A percentile compares a stretch with the other conserved stretches of the same genome.
Conservation (phyloP, 2,329 filamentous ascomycete genomes). For the Trichoderma citrinoviride region DNA sequence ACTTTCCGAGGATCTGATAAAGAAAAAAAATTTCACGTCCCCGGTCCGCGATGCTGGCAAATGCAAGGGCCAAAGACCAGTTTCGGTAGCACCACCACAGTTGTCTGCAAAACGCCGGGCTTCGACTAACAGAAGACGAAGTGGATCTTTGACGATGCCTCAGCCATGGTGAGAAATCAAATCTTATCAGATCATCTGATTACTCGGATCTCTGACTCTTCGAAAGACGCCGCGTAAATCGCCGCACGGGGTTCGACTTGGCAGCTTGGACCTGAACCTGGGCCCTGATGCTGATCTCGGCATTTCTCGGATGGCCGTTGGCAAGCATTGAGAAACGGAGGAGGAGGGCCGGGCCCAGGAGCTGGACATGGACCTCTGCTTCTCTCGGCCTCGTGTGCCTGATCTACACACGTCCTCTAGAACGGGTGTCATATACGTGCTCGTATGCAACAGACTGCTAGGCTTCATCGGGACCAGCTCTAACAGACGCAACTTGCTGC, state of each 20-base stretch:
- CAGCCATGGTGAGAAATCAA: conserved; percentile 30
- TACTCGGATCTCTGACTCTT: conserved; percentile 33
- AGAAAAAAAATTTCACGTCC: conserved; percentile 6
- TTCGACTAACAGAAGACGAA: not conserved
- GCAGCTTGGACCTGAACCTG: not conserved
- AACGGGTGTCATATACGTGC: not conserved
- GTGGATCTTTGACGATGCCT: conserved; percentile 1
- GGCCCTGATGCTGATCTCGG: not conserved
- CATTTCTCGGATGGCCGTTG: conserved; percentile 12
- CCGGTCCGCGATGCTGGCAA: not conserved
- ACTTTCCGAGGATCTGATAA: conserved; percentile 5
- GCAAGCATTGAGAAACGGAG: not conserved
- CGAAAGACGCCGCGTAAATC: not conserved
- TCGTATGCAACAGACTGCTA: not conserved
- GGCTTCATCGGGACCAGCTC: not conserved
- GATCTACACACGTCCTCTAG: not conserved
- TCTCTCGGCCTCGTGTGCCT: not conserved
- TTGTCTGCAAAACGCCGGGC: too few relatives aligned
- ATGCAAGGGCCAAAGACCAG: not conserved
- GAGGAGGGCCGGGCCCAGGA: not conserved
- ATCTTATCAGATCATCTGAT: conserved; percentile 49
- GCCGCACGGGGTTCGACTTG: not conserved
- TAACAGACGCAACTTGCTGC: not conserved
- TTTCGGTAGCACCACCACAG: conserved; percentile 11
- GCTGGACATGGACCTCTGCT: not conserved